Evolutionary conservation across 1,139 yeast genomes (phyloP).

Genomic region (Suhomyces atakaporum): DNA sequence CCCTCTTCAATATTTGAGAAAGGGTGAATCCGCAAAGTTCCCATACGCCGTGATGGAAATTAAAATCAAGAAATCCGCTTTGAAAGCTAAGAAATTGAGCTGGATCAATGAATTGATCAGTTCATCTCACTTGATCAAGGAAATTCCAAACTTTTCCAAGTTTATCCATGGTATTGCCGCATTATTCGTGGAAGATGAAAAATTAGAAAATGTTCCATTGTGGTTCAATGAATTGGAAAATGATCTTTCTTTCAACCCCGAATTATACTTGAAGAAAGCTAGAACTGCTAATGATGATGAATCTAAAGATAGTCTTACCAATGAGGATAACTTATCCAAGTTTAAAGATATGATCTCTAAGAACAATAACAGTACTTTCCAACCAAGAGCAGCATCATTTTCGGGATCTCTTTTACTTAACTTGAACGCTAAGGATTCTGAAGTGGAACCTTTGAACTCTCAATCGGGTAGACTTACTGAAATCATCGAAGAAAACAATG

Average conservation of each 20-base stretch:
- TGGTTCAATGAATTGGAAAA: slow-evolving; percentile 92
- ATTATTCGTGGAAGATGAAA: slow-evolving; percentile 85
- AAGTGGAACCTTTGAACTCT: slow-evolving; percentile 8
- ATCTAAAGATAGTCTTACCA: slow-evolving; percentile 61
- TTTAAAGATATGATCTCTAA: slow-evolving; percentile 46
- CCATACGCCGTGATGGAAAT: slow-evolving; percentile 94
- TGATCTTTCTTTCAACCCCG: slow-evolving; percentile 22
- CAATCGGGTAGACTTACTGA: slow-evolving; percentile 6
- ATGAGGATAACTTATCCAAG: slow-evolving; percentile 49
- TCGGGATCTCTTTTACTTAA: slow-evolving; percentile 38
- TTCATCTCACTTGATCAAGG: slow-evolving; percentile 76
- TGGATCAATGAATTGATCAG: slow-evolving; percentile 90
- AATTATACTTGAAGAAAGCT: slow-evolving; percentile 17
- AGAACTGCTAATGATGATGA: slow-evolving; percentile 75
- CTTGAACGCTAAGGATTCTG: slow-evolving; percentile 15
- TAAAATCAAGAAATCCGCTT: slow-evolving; percentile 61
- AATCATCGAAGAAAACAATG: slow-evolving; percentile 13
- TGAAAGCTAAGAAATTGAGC: slow-evolving; percentile 46
- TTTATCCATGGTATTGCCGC: slow-evolving; percentile 90
- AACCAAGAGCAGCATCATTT: slow-evolving; percentile 44
- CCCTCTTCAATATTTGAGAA: slow-evolving; percentile 73
- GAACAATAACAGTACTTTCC: slow-evolving; percentile 31
- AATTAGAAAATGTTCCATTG: slow-evolving; percentile 85
- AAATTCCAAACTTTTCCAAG: slow-evolving; percentile 87
- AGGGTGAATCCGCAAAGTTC: slow-evolving; percentile 83